Percentiles rank a stretch among this genome's conserved stretches.
Conservation (phyloP, 2,329 filamentous ascomycete species). For the Stemphylium beticola region DNA sequence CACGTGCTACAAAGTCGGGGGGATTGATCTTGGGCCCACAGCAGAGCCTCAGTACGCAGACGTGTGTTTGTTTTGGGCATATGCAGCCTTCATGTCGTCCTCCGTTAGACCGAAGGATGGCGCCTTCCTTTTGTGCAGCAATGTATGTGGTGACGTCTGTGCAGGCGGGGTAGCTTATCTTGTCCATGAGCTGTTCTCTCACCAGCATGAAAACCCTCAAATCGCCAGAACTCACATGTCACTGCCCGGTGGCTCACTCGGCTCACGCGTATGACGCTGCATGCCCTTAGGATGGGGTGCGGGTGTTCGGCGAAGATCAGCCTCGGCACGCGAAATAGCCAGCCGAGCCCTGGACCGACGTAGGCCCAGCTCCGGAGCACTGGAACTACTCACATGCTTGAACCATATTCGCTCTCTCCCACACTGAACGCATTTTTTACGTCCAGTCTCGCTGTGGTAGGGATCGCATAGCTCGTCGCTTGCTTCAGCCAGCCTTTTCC, state of each 20-base stretch:
- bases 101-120: neutral
- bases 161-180: neutral
- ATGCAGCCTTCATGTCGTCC: neutral
- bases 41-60: neutral
- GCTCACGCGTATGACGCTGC: neutral
- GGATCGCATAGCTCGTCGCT: neutral
- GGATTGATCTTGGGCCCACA: neutral
- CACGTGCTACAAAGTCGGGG: neutral
- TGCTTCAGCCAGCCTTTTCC: neutral
- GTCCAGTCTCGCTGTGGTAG: neutral
- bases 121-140: too few relatives aligned
- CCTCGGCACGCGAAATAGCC: constrained; percentile 29
- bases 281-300: constrained; percentile 2
- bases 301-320: constrained; percentile 20
- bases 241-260: neutral
- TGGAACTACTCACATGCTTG: constrained; percentile 36
- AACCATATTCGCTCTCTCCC: constrained; percentile 24
- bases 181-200: neutral
- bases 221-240: neutral
- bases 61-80: neutral
- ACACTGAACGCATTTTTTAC: constrained; percentile 13
- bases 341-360: constrained; percentile 32
- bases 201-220: neutral
- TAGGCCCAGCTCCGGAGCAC: constrained; percentile 35
- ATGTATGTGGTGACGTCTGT: neutral